Base-by-base conservation (phyloP, 805 yeast genomes). In the Saturnispora serradocipensis region DNA sequence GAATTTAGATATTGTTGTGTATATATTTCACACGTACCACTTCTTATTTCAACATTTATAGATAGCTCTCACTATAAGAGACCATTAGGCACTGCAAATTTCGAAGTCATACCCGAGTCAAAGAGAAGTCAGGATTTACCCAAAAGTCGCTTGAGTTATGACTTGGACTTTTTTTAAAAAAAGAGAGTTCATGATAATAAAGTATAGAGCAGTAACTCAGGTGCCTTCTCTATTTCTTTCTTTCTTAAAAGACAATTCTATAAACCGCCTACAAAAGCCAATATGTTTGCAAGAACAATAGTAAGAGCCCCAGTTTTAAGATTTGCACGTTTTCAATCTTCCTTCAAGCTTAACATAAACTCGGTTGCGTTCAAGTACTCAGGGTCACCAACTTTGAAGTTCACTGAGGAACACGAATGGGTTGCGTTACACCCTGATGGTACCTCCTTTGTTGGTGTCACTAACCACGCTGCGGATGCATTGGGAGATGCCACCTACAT, bases 341-440 rank as follows among this genome's bases (percentile, higher is more conserved):
- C 59, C 13, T 51, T 54, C 10, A 60, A 59, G 45, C 52, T 69
- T 34, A 68, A 67, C 56, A 54, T 59, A 16, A 56, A 56, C n/a
- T 64, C 72, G 1, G 49, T 61, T 18, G 68, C 63, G 30, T 59
- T 59, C 44, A 64, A 54, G 15, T 63, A 58, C 50, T 67, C 72
- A 7, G 62, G 63, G 25, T 74, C 76, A 16, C 82, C 83, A 43
- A 62, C 67, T 15, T 75, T 82, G 55, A 81, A 78, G 69, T 90
- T 79, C 76, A 88, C 98, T 10, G 70, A 74, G 49, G 96, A 93
- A 64, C 99, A 91, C 73, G 99, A 91, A 72, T 91, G 97, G 97
- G 70, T 93, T 52, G 90, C 96, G 4, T 75, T 81, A 51, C 95
- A 86, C 66, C 78, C 79, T 27, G 96, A 90, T 68, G 87, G 87